A percentile compares a stretch with the other conserved stretches of the same genome.
These are phyloP conservation scores for Geotrichum candidum DNA, from an alignment of 1,139 yeast genomes.

Conservation along the genomic window DNA sequence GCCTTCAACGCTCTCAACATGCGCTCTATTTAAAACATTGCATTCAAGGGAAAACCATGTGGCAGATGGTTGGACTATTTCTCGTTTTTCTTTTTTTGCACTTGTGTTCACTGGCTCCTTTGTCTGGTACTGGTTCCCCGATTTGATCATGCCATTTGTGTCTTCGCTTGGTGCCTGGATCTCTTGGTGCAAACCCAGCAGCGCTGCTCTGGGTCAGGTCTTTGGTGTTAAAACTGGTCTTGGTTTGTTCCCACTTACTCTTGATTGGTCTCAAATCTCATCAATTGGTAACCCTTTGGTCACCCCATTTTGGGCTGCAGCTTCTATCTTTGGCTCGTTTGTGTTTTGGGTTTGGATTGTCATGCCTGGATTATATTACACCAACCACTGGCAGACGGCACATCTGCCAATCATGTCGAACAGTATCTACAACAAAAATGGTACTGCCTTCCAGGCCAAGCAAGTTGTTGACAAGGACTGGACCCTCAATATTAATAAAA, in stretches of 20 bases:
- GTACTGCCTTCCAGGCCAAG: conserved; percentile 37
- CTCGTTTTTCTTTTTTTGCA: conserved; percentile 39
- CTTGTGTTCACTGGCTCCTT: conserved; percentile 35
- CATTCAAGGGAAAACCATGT: conserved; percentile 30
- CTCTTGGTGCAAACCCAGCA: conserved; percentile 40
- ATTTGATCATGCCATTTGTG: conserved; percentile 40
- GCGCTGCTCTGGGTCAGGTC: conserved; percentile 45
- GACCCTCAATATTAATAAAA: conserved; percentile 34
- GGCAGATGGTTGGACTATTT: conserved; percentile 41
- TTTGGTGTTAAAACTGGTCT: conserved; percentile 49
- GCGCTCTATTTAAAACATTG: conserved; percentile 44
- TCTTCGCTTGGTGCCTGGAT: conserved; percentile 32
- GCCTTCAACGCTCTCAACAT: conserved; percentile 38
- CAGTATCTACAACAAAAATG: conserved; percentile 38
- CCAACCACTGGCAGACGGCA: conserved; percentile 41
- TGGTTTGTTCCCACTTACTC: conserved; percentile 47
- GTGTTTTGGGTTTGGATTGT: conserved; percentile 35
- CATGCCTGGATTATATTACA: conserved; percentile 39
- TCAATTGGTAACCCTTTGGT: conserved; percentile 42
- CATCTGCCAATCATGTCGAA: conserved; percentile 44
- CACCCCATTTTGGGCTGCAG: conserved; percentile 47
- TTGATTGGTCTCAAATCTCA: conserved; percentile 43
- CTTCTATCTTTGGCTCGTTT: conserved; percentile 41
- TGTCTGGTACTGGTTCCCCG: conserved; percentile 45
- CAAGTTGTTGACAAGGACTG: conserved; percentile 40